phyloP scores from a whole-genome alignment of 345 rosid species.

The Salix suchowensis region DNA sequence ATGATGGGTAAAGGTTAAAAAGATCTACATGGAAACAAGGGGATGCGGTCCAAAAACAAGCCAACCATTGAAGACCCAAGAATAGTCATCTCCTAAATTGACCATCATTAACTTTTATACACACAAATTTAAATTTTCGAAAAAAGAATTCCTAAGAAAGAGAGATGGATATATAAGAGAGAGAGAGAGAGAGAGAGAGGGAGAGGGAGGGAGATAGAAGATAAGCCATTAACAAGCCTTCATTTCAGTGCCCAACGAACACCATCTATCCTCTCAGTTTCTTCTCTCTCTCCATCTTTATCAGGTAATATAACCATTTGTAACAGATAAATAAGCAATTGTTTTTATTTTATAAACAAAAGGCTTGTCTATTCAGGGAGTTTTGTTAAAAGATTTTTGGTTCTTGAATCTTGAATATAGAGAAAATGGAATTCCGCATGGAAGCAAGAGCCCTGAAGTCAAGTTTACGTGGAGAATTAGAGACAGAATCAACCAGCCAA shows the following conservation, averaged over 20 bases:
- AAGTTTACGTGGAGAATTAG: constrained; percentile 45
- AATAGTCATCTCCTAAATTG: constrained; percentile 21
- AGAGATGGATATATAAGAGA: constrained; percentile 2
- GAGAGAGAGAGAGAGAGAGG: too few relatives aligned
- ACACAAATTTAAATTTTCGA: background rate
- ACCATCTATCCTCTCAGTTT: constrained; percentile 6
- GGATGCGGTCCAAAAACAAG: constrained; percentile 24
- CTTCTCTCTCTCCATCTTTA: background rate
- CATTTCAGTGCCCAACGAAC: constrained; percentile 31
- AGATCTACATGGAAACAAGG: background rate
- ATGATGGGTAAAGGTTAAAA: background rate
- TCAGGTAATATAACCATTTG: constrained; percentile 19
- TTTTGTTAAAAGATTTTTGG: background rate
- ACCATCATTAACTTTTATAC: background rate
- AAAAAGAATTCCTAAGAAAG: background rate
- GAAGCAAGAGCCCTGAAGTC: constrained; percentile 58
- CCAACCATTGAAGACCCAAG: background rate
- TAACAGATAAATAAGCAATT: background rate
- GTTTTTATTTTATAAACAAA: background rate
- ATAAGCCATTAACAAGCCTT: constrained; percentile 40
- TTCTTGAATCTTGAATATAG: background rate
- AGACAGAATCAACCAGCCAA: constrained; percentile 19
- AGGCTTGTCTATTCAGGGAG: background rate
- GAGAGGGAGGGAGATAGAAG: background rate
- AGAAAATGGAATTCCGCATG: constrained; percentile 44